Evolutionary conservation across 441 rosid species (phyloP), one percentile per base, ranked within the genome.

Genomic region (Syzygium malaccense): DNA sequence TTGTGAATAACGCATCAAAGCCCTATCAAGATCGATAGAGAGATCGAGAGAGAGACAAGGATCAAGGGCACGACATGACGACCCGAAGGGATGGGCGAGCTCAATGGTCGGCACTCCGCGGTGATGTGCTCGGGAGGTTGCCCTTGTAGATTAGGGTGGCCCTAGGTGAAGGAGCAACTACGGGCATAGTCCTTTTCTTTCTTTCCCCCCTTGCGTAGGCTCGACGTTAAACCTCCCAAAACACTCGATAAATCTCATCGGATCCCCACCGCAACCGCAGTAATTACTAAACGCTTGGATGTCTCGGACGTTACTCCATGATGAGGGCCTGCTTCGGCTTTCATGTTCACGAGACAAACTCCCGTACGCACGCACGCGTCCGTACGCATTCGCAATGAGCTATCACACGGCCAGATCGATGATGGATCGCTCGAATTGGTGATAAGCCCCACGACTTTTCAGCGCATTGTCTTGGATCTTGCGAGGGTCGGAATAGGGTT

Each of bases 401-500:
- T 71, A 20, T 71, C 83, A 37, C 83, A 37, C 1, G 51, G 83
- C 5, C 28, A 25, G 0, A 71, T 28, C n/a, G 5, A 23, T 23
- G 48, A 45, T 7, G 9, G 9, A 14, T 4, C 51, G 51, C 12
- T 71, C 0, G 3, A 1, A 13, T 41, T 1, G n/a, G 23, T 23
- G 51, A 71, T 71, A 71, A 37, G 51, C 9, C 9, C 51, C 2
- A 12, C n/a, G n/a, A 26, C 83, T 3, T 71, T 23, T 71, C 51
- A 37, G 51, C 83, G 11, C 83, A 4, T 4, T 7, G 8, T 6
- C 66, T 60, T 64, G 17, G 75, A 37, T 1, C 33, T 33, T 8
- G 37, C 20, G 56, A 15, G 37, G 23, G 41, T 30, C 37, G 41
- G 75, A 4, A 1, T 8, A 1, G 83, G 83, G 51, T 0, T 0